Base-by-base conservation (phyloP, 2,329 filamentous ascomycete species). In the Chaetomiaceae sp. region DNA sequence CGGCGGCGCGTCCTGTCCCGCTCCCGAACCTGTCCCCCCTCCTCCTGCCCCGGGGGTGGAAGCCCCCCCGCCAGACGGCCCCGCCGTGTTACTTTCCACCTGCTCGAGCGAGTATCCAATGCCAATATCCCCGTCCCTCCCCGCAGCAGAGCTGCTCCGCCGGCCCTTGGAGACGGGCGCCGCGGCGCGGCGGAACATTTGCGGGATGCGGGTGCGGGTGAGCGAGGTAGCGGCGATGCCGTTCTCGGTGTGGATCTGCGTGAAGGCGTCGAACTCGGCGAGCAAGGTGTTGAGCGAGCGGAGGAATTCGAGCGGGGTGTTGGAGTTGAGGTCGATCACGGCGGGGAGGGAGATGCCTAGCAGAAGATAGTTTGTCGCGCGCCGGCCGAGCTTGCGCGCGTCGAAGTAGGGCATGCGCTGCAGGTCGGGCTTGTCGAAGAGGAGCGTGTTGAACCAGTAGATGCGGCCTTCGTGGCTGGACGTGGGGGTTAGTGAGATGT, bases 371-470 rank as follows among this genome's bases (percentile, higher is more conserved):
- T 96, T 96, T 47, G 91, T 95, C 33, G 94, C 92, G 63, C 94
- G 89, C 54, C 91, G 87, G 57, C 89, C 86, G 45, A 96, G 83
- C 67, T 92, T 94, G 59, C 88, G 84, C 4, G 83, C 75, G 55
- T 95, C 88, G 67, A 95, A 92, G 67, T 90, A 95, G 42, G 92
- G 85, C 75, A 96, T 86, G 65, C 86, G 85, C 47, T 81, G 75
- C 31, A 97, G 79, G 69, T 96, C 90, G 27, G 82, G 71, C 64
- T 89, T 88, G 60, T 91, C 89, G 71, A 96, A 96, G 66, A 95
- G 87, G 56, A 96, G 83, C 0, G 94, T 96, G 72, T 96, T 96
- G 77, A 97, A 96, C 91, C 94, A 97, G 75, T 95, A 97, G 38
- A 96, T 85, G 54, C 90, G 85, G 56, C 92, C 91, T 72, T 96